These are phyloP conservation scores for Solanum hybrid DNA, from an alignment of 305 asterid species.

Conservation along the genomic window DNA sequence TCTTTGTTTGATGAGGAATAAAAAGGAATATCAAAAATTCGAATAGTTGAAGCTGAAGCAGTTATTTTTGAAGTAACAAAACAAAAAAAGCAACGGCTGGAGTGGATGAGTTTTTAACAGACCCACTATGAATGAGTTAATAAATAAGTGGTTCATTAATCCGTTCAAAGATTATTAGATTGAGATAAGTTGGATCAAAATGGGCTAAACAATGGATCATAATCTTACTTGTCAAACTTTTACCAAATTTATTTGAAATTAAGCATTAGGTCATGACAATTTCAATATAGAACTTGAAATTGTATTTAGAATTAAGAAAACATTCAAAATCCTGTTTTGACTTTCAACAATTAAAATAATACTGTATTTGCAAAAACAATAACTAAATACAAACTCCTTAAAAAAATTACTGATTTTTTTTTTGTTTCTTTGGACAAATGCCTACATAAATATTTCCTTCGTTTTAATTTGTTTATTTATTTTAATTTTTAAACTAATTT, in stretches of 20 bases:
- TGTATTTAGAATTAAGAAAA: background rate
- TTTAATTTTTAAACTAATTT: background rate
- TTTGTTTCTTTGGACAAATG: background rate
- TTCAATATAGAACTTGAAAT: background rate
- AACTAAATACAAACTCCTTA: background rate
- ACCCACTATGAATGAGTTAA: background rate
- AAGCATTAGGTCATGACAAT: background rate
- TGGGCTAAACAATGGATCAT: background rate
- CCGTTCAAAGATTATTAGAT: background rate
- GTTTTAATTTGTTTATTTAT: background rate
- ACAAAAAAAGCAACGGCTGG: rapidly evolving
- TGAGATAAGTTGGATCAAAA: background rate
- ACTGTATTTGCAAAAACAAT: background rate
- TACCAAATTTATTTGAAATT: background rate
- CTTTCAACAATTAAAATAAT: background rate
- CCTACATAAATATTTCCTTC: background rate
- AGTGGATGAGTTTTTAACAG: background rate
- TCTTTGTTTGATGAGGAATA: background rate
- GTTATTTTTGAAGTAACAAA: background rate
- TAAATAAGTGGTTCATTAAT: background rate
- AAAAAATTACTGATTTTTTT: too few relatives aligned
- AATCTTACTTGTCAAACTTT: background rate
- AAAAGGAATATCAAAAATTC: too few relatives aligned
- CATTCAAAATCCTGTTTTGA: background rate
- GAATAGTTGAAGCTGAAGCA: background rate